Evolutionary conservation across 140 eudicot species (phyloP), one percentile per base, ranked within the genome.

Genomic region (Flaveria floridana): DNA sequence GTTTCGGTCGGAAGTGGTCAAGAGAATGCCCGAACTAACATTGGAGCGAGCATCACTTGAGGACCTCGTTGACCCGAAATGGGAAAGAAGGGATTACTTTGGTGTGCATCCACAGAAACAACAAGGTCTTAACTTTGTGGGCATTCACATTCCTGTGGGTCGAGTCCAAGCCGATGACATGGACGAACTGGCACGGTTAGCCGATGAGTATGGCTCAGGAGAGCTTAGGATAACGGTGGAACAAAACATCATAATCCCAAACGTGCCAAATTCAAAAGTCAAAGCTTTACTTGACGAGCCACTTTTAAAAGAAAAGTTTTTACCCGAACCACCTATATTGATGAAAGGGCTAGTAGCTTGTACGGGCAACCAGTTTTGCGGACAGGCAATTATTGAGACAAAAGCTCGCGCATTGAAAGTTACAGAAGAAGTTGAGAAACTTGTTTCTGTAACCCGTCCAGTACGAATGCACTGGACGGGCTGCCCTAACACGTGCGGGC

Each of bases 391-490:
- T 42, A 93, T 93, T 0, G 98, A 93, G 86, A 90, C 97, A 2
- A 93, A 93, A 81, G 97, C 91, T 2, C 89, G 97, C 1, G 93
- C 96, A 0, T 72, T 93, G 53, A 85, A 86, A 84, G 91, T 93
- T 66, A 85, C 98, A 0, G 96, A 93, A 81, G 97, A 90, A 71
- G 96, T 93, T 15, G 82, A 77, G 7, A 67, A 86, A 68, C 88
- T 66, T 19, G 98, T 93, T 42, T 90, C 94, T 0, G 85, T 88
- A 12, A 63, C 87, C 14, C 83, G 55, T 68, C 89, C 97, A 0
- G 87, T 93, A 48, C 87, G 98, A 70, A 93, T 93, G 97, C 98
- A 93, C 73, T 93, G 97, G 98, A 93, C 98, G 1, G 98, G 98
- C 7, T 93, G 98, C 88, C 97, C 98, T 7, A 93, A 93, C 66